Base-by-base conservation (phyloP, 2,329 filamentous ascomycete genomes). In the Cercospora janseana region DNA sequence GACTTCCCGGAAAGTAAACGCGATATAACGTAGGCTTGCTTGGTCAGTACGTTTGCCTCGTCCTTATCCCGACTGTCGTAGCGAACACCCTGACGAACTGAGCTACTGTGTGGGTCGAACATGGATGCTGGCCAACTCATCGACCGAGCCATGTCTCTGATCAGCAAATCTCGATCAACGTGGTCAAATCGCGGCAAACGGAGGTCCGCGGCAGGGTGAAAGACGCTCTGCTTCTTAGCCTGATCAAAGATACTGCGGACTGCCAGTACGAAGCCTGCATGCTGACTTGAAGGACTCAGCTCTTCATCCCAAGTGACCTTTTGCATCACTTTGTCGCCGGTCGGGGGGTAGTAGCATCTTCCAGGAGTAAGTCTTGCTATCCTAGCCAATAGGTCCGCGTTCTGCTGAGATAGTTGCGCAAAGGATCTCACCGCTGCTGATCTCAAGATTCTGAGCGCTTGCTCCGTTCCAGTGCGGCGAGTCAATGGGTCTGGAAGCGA, bases 401-500 rank as follows among this genome's bases (percentile, higher is more conserved):
- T 45, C 3, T 20, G 31, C 9, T 57, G 10, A 0, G 56, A 47
- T 1, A 68, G 49, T 2, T 58, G 52, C 2, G 51, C 49, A 26
- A 65, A 67, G 0, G 64, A 63, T 9, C 54, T 46, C 0, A 54
- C 46, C 7, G 55, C 58, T 4, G 55, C 56, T 1, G 58, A 62
- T 1, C 38, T 37, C 4, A 66, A 51, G 3, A 61, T 60, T 1
- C 31, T 12, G 9, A 67, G 32, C 2, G 65, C 58, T 62, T 86
- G 82, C 59, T 87, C 83, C 0, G 74, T 76, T 0, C 84, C 84
- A 0, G 80, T 86, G 0, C 75, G 70, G 0, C 72, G 67, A 0
- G 81, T 86, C 0, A 87, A 69, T 0, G 70, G 66, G 58, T 87
- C 84, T 0, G 79, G 75, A 0, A 86, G 28, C 0, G 75, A 58